These are phyloP conservation scores for Colletotrichum camelliae DNA, from an alignment of 2,329 filamentous ascomycete genomes.

Conservation along the genomic window DNA sequence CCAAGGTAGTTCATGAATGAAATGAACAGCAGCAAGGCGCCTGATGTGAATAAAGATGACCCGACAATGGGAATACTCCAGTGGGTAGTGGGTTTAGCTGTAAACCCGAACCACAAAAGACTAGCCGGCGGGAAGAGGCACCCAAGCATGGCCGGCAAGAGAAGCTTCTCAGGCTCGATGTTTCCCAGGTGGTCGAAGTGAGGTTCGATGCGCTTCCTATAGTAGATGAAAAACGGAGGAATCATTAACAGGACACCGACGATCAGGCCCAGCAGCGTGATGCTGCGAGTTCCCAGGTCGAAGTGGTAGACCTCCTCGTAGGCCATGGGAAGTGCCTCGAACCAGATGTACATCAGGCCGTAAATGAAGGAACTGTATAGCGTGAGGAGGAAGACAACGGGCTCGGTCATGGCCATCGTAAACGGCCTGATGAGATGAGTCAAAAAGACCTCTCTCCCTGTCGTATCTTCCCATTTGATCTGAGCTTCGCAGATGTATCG, in stretches of 20 bases:
- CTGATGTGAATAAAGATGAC: background rate
- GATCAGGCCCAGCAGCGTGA: constrained; percentile 2
- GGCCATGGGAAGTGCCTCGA: constrained; percentile 1
- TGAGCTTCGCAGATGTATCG: constrained; percentile 11
- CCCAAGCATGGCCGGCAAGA: background rate
- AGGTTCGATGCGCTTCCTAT: constrained; percentile 3
- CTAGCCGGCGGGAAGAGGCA: constrained; percentile 4
- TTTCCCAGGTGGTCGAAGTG: background rate
- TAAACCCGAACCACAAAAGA: constrained; percentile 13
- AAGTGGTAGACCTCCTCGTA: constrained; percentile 22
- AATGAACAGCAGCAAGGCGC: background rate
- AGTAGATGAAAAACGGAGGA: constrained; percentile 10
- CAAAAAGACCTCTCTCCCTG: constrained; percentile 19
- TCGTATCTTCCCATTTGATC: constrained; percentile 15
- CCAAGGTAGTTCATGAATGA: constrained; percentile 9
- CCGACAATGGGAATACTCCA: constrained; percentile 4
- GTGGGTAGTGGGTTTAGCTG: background rate
- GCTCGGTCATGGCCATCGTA: constrained; percentile 3
- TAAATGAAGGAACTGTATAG: constrained; percentile 7
- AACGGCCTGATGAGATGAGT: constrained; percentile 12
- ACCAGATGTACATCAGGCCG: constrained; percentile 20
- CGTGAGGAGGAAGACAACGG: constrained; percentile 5
- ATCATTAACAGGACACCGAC: constrained; percentile 4
- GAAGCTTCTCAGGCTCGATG: background rate
- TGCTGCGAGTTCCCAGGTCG: background rate